Percentiles rank a stretch among this genome's conserved stretches.
These are phyloP conservation scores for Candida manassasensis DNA, from an alignment of 805 yeast species.

Conservation along the genomic window DNA sequence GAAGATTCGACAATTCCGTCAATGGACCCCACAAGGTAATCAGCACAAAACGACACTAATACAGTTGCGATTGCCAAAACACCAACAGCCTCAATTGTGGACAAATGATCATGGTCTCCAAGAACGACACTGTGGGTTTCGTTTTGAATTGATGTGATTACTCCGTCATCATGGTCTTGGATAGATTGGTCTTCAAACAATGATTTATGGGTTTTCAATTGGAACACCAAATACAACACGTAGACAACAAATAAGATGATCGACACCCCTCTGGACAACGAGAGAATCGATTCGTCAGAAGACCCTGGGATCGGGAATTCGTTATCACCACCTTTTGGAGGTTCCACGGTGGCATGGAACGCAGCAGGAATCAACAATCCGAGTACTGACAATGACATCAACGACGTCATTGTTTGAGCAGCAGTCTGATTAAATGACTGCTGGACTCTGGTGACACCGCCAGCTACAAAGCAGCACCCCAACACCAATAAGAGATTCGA, in stretches of 20 bases:
- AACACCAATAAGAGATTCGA: constrained; percentile 84
- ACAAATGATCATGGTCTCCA: constrained; percentile 35
- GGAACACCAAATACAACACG: constrained; percentile 76
- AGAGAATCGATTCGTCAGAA: constrained; percentile 50
- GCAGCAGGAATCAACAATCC: constrained; percentile 94
- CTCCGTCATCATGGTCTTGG: constrained; percentile 32
- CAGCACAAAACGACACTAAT: constrained; percentile 86
- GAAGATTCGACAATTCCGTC: constrained; percentile 81
- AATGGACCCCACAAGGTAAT: constrained; percentile 87
- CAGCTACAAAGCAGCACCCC: constrained; percentile 93
- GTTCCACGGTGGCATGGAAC: constrained; percentile 75
- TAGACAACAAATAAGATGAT: constrained; percentile 74
- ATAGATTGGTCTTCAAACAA: constrained; percentile 55
- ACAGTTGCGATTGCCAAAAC: constrained; percentile 64
- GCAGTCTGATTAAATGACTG: constrained; percentile 93
- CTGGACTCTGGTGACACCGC: constrained; percentile 81
- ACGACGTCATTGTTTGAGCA: constrained; percentile 95
- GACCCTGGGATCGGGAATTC: constrained; percentile 36
- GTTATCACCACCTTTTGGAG: constrained; percentile 32
- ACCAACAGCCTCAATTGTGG: constrained; percentile 49
- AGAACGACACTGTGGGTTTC: constrained; percentile 12
- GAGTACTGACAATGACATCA: constrained; percentile 85
- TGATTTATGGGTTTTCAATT: constrained; percentile 77
- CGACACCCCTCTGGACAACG: constrained; percentile 82
- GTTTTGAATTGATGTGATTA: constrained; percentile 27